Conservation (phyloP, 441 rosid species). For the Croton laevigatus region DNA sequence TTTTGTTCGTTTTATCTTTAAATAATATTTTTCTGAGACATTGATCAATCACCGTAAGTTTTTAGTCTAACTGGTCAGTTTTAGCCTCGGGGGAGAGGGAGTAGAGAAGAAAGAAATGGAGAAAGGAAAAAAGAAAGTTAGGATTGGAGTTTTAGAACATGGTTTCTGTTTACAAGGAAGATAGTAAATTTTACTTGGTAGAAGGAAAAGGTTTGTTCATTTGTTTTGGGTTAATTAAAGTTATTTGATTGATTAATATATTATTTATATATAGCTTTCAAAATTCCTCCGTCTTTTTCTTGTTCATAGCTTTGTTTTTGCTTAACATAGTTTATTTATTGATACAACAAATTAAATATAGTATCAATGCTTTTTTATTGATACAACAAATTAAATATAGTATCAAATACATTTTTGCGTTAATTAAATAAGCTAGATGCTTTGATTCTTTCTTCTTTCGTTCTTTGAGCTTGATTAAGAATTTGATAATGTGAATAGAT, state of each 20-base stretch:
- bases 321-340: too few relatives aligned
- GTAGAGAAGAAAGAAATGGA: not conserved
- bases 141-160: not conserved
- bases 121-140: not conserved
- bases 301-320: too few relatives aligned
- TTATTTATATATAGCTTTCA: not conserved
- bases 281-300: not conserved
- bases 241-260: not conserved
- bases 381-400: too few relatives aligned
- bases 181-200: not conserved
- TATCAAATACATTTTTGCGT: not conserved
- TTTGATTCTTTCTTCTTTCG: not conserved
- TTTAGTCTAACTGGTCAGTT: not conserved
- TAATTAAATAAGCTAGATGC: not conserved
- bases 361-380: too few relatives aligned
- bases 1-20: not conserved
- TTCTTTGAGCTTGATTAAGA: not conserved
- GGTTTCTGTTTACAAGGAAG: not conserved
- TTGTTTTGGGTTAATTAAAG: not conserved
- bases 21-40: not conserved
- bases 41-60: not conserved
- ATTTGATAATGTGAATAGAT: not conserved
- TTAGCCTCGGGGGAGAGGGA: not conserved
- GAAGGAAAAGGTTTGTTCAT: not conserved
- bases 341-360: too few relatives aligned